Conservation (phyloP, 768 basidiomycete species). For the Leucogyrophana mollusca region DNA sequence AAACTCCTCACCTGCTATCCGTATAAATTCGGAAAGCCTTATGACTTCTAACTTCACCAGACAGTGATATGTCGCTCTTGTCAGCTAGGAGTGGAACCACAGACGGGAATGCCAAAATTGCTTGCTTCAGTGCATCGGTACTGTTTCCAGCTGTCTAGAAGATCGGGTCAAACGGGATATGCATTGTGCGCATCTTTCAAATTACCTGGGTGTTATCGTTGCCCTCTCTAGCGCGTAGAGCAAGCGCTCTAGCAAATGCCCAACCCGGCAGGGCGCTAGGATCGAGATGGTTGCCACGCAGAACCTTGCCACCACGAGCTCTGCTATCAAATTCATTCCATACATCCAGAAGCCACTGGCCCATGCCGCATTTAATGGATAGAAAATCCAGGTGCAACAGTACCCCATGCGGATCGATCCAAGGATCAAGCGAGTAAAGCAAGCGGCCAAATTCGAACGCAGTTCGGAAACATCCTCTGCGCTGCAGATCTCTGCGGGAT, state of each 20-base stretch:
- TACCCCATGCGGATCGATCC: constrained; percentile 86
- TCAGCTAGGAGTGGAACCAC: constrained; percentile 82
- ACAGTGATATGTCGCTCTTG: constrained; percentile 72
- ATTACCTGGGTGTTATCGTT: constrained; percentile 39
- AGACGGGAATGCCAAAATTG: constrained; percentile 76
- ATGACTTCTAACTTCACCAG: constrained; percentile 56
- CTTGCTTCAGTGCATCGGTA: constrained; percentile 68
- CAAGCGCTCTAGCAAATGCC: constrained; percentile 70
- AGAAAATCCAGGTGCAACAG: constrained; percentile 83
- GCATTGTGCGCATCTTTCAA: background rate
- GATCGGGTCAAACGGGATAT: background rate
- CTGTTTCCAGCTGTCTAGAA: constrained; percentile 33
- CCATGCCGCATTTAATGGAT: constrained; percentile 77
- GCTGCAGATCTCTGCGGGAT: constrained; percentile 66
- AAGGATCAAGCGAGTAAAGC: constrained; percentile 81
- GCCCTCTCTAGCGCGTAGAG: constrained; percentile 51
- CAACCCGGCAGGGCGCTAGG: constrained; percentile 75
- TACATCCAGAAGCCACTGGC: constrained; percentile 76
- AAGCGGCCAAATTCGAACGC: constrained; percentile 92
- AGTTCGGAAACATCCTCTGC: constrained; percentile 87
- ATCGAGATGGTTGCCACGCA: constrained; percentile 33
- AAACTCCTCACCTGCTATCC: constrained; percentile 62
- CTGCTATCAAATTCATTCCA: constrained; percentile 47
- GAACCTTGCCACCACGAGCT: constrained; percentile 16
- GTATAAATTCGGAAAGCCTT: constrained; percentile 68